Evolutionary conservation across 768 basidiomycete genomes (phyloP), one percentile per base, ranked within the genome.

Genomic region (Suillus alpinus): DNA sequence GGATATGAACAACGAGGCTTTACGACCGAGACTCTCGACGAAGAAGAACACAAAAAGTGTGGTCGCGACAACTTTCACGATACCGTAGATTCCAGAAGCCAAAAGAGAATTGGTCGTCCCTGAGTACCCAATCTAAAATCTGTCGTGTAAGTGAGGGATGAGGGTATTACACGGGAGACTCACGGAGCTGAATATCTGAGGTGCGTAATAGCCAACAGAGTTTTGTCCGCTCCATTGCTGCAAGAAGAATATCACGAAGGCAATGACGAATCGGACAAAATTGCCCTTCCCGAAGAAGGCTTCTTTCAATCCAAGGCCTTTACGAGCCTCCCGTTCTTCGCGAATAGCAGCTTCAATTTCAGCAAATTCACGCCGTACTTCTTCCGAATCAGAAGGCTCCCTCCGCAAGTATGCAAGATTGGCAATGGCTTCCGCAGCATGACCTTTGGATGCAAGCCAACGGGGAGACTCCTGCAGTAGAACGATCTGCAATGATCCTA

Each of bases 171-270:
- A 59, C 1, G 46, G 31, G 39, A 36, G 36, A 71, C 80, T 66
- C 62, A 87, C 85, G 20, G 88, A 84, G 9, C 77, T 74, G 71
- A 91, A 91, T 63, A 91, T 88, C 67, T 87, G 86, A 5, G 89
- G 87, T 1, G 88, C 86, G 62, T 91, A 90, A 69, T 91, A 88
- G 47, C 82, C 83, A 64, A 94, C 88, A 0, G 88, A 87, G 74
- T 94, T 92, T 70, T 94, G 92, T 1, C 93, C 93, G 52, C 83
- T 81, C 87, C 87, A 92, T 69, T 94, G 91, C 65, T 94, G 92
- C 8, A 92, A 76, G 62, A 89, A 69, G 77, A 93, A 92, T 62
- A 92, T 90, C 31, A 82, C 72, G 65, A 91, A 86, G 1, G 93
- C 92, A 66, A 95, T 92, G n/a, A 88, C 76, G 77, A 95, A 94